Evolutionary conservation across 2,329 filamentous ascomycete species (phyloP).

Genomic region (Basipetospora chlamydospora): DNA sequence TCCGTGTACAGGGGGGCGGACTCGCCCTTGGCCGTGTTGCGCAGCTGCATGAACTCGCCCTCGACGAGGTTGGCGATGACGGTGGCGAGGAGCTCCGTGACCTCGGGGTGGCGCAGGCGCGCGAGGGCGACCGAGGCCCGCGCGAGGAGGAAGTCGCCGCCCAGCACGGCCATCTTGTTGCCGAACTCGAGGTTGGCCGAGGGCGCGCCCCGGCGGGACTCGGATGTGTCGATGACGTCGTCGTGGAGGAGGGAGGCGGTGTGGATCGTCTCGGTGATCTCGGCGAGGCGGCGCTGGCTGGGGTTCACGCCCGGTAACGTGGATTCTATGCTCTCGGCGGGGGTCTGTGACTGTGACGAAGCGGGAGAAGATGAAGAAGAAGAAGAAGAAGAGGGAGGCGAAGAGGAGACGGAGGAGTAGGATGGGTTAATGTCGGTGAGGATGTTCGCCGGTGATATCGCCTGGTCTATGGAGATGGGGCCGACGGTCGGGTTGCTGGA

Average conservation of each 20-base stretch:
- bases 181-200: constrained; percentile 92
- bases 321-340: constrained; percentile 12
- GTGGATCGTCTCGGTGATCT: constrained; percentile 96
- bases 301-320: constrained; percentile 60
- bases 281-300: constrained; percentile 81
- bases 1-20: constrained; percentile 72
- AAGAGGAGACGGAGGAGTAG: constrained; percentile 27
- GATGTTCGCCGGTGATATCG: constrained; percentile 39
- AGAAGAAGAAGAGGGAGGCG: too few species aligned
- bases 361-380: too few species aligned
- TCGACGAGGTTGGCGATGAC: constrained; percentile 97
- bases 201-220: constrained; percentile 66
- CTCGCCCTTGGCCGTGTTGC: constrained; percentile 88
- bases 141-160: constrained; percentile 90
- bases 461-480: constrained; percentile 32
- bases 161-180: constrained; percentile 97
- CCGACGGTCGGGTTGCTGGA: constrained; percentile 16
- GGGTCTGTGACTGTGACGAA: constrained; percentile 33
- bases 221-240: constrained; percentile 91
- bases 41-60: constrained; percentile 98
- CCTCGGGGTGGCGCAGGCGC: constrained; percentile 79
- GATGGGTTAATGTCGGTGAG: constrained; percentile 71
- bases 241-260: constrained; percentile 93
- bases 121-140: constrained; percentile 88
- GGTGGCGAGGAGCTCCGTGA: constrained; percentile 84